Conservation (phyloP, 805 yeast species). For the Candida khao-thaluensis region DNA sequence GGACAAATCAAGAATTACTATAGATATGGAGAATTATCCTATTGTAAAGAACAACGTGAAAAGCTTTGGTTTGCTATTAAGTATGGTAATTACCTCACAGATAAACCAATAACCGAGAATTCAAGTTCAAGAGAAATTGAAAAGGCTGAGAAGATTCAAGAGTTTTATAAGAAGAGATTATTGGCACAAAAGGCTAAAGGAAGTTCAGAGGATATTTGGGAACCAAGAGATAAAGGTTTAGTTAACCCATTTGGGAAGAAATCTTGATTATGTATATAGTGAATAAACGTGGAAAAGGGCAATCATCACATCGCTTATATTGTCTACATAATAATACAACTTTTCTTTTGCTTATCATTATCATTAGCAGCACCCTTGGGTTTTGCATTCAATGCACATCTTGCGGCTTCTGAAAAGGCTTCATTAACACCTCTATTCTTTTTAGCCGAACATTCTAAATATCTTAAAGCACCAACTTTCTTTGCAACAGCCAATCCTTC, state of each 20-base stretch:
- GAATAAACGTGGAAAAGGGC: constrained; percentile 13
- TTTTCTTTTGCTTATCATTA: constrained; percentile 41
- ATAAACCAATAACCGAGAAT: constrained; percentile 17
- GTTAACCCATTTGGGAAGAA: constrained; percentile 33
- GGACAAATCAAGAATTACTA: constrained; percentile 86
- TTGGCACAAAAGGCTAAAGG: constrained; percentile 65
- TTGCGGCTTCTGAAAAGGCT: constrained; percentile 97
- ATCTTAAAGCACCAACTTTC: constrained; percentile 88
- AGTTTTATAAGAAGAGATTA: constrained; percentile 64
- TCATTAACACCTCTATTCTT: constrained; percentile 97
- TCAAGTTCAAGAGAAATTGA: constrained; percentile 37
- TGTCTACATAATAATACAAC: constrained; percentile 38
- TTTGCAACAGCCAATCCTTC: constrained; percentile 94
- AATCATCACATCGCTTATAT: background rate
- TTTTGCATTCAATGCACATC: constrained; percentile 89
- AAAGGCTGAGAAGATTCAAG: constrained; percentile 57
- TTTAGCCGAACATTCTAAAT: constrained; percentile 95
- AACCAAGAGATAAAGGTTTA: constrained; percentile 36
- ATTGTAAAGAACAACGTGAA: constrained; percentile 66
- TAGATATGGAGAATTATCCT: constrained; percentile 73
- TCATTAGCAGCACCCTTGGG: constrained; percentile 61
- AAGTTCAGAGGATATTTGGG: constrained; percentile 87
- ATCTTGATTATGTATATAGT: background rate
- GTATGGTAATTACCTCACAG: constrained; percentile 38
- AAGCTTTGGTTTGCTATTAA: constrained; percentile 80